A percentile compares a stretch with the other conserved stretches of the same genome.
phyloP scores from a whole-genome alignment of 2,329 filamentous ascomycete genomes.

The Apiospora aurea region DNA sequence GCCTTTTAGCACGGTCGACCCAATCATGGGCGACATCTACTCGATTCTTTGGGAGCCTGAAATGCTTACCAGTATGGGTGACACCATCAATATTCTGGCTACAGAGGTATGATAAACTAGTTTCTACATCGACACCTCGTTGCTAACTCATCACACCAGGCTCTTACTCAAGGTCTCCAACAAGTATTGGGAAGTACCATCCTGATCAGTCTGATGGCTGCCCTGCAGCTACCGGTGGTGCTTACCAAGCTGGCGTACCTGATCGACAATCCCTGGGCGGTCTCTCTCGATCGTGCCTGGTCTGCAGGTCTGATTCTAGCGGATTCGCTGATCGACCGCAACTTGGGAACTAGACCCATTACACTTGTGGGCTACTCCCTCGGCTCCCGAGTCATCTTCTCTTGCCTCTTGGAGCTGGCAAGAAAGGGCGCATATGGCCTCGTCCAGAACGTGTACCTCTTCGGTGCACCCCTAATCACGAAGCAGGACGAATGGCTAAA shows the following conservation, averaged over 20 bases:
- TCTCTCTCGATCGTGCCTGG: constrained; percentile 91
- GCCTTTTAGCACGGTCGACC: constrained; percentile 94
- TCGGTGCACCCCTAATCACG: constrained; percentile 89
- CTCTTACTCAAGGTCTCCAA: constrained; percentile 93
- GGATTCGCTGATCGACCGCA: constrained; percentile 90
- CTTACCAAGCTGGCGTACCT: constrained; percentile 93
- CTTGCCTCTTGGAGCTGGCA: constrained; percentile 86
- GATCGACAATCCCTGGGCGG: constrained; percentile 98
- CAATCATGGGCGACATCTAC: constrained; percentile 98
- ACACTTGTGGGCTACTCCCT: constrained; percentile 96
- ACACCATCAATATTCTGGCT: constrained; percentile 96
- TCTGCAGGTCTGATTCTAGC: constrained; percentile 90
- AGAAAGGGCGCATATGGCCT: constrained; percentile 84
- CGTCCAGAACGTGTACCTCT: constrained; percentile 94
- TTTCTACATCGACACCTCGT: constrained; percentile 1
- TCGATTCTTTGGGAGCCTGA: constrained; percentile 98
- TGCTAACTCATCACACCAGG: constrained; percentile 58
- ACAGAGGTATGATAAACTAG: constrained; percentile 76
- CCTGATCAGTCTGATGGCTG: constrained; percentile 87
- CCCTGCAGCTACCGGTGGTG: constrained; percentile 88
- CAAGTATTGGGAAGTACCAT: constrained; percentile 93
- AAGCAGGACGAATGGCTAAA: constrained; percentile 89
- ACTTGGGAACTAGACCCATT: constrained; percentile 87
- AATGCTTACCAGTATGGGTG: constrained; percentile 97
- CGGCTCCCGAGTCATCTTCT: constrained; percentile 90